Evolutionary conservation across 768 basidiomycete genomes (phyloP), one percentile per base, ranked within the genome.

Genomic region (Pilatotrama ljubarskyi): DNA sequence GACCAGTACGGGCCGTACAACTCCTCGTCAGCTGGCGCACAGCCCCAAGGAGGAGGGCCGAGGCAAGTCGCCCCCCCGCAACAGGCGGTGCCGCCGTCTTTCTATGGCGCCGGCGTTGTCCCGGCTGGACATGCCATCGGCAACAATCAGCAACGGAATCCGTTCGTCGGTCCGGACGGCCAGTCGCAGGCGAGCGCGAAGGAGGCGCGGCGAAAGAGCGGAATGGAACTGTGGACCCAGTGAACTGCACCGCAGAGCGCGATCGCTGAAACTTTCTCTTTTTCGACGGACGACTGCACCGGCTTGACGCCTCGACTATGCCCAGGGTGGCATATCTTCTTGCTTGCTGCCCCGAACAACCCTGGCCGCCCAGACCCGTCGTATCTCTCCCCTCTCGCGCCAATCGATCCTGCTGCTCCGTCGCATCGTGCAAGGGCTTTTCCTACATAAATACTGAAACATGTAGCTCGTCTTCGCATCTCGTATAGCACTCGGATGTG

Each of bases 211-310:
- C 79, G 86, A 70, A 74, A 81, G 59, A 86, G 82, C 60, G 83
- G 83, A 58, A 84, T 88, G 81, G 89, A 91, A 72, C 71, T 82
- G 52, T 92, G 90, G 89, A 84, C 85, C 64, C 83, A 89, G 80
- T 90, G 77, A 85, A 59, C 35, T 20, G 49, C 32, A 8, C 8
- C 20, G 5, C 10, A 32, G 29, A 32, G 29, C 5, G 5, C 10
- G 29, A 10, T 10, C 3, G 38, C 18, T 7, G 18, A 48, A 24
- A 24, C 41, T 48, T 37, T 48, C 55, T 18, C 40, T 13, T 22
- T 14, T 14, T 29, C 18, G 41, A 2, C 18, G 41, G 41, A 42
- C 41, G 8, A n/a, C 18, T 32, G 29, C 29, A 32, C 4, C 29
- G 5, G 29, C 29, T 32, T 32, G 29, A 32, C 29, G 29, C 29